Evolutionary conservation across 495 filamentous ascomycete genomes (phyloP), one percentile per base, ranked within the genome.

Genomic region (Staphylotrichum longicolle): DNA sequence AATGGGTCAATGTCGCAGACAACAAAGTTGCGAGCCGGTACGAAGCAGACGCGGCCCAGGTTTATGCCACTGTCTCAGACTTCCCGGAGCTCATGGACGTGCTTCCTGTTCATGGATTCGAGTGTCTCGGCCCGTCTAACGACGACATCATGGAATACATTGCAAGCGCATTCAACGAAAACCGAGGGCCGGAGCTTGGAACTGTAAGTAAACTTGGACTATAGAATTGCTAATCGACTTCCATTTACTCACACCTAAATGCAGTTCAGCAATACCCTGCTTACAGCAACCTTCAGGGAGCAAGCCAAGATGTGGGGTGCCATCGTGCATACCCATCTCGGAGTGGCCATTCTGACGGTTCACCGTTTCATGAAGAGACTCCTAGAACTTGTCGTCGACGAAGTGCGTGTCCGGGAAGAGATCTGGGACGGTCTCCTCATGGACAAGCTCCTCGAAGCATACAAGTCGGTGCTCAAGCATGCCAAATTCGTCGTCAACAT

Each of bases 271-370:
- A 51, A 66, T 2, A 54, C 71, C 0, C 54, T 86, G 2, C 63
- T 85, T 2, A 64, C 73, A 1, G 78, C 63, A 4, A 66, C 79
- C 4, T 80, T 85, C 68, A 78, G 78, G 37, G 72, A 80, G 41
- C 83, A 87, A 63, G 78, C 82, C 0, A 63, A 51, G 4, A 85
- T 82, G 32, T 87, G 81, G 83, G 15, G 35, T 0, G 5, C 5
- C 11, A 57, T 65, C 11, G 47, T 51, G 6, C 7, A 74, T 2
- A 71, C 68, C 1, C 82, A 85, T 56, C 71, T 84, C 20, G 75
- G 69, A 40, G 72, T 78, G 53, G 66, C 79, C 5, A 78, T 85
- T 27, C 47, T 58, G 12, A 50, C 70, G 2, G 74, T 85, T 1
- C 79, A 86, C 41, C 57, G 30, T 4, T 88, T 83, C 63, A 83